Base-by-base conservation (phyloP, 2,329 filamentous ascomycete species). In the Stemphylium lycopersici region DNA sequence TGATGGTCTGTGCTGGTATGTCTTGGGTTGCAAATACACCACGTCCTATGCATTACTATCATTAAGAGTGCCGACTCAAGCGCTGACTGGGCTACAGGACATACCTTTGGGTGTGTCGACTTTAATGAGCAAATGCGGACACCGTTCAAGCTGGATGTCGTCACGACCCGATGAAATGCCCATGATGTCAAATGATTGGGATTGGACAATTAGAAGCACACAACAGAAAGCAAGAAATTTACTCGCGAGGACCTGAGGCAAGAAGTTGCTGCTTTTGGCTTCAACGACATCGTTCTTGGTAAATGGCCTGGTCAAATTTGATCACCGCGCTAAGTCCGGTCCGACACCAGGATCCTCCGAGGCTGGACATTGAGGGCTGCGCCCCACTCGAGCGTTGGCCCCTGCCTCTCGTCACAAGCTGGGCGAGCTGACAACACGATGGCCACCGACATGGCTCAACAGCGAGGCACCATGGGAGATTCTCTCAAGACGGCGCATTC, bases 401-500 rank as follows among this genome's bases (percentile, higher is more conserved):
- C 33, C 16, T 48, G 41, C 39, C 45, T 54, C 43, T 51, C 31
- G 44, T 55, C 55, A 45, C 58, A 38, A 39, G 37, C 52, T 38
- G 7, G 16, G 37, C 20, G 37, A 48, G 18, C 31, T 53, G 26
- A 46, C 44, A 50, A 36, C 29, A 54, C 36, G 40, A 55, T 43
- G 33, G 40, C 38, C 46, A 39, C 53, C 36, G 48, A 51, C 51
- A 76, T 77, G 74, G 71, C 75, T 45, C 75, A 76, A 57, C 70
- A 74, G 47, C 72, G 76, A 43, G 69, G 69, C 16, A 76, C 75
- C 6, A 66, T 68, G 56, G 73, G 72, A 11, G 74, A 78, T 22
- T 68, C 69, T 40, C 58, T 76, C 39, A 76, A 75, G 56, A 71
- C 71, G 4, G 90, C 93, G 0, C 95, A 98, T 75, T 86, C 88